These are phyloP conservation scores for Croton setiger DNA, from an alignment of 441 rosid genomes.

Conservation along the genomic window DNA sequence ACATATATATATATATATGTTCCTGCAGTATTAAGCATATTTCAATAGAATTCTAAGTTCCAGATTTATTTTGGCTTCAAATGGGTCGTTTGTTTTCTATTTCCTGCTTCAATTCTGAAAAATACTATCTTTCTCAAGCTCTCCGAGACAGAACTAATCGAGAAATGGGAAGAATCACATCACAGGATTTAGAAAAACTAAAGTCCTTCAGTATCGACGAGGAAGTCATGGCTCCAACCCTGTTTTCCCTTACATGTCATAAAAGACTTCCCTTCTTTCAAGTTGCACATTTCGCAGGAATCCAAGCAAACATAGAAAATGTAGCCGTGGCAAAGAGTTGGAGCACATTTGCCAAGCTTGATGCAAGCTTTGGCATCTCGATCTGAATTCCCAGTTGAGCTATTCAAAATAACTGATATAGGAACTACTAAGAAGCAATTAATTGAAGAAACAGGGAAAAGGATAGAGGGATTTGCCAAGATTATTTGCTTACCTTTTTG, in stretches of 20 bases:
- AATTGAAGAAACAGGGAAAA: conserved; percentile 38
- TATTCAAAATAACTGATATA: conserved; percentile 43
- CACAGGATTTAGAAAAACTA: background rate
- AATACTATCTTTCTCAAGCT: conserved; percentile 42
- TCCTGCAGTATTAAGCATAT: too few species aligned
- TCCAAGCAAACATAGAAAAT: conserved; percentile 47
- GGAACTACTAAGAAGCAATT: conserved; percentile 22
- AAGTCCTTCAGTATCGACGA: conserved; percentile 12
- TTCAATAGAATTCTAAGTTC: too few species aligned
- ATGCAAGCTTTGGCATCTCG: conserved; percentile 49
- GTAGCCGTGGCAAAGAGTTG: conserved; percentile 37
- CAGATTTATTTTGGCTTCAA: too few species aligned
- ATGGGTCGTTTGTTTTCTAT: too few species aligned
- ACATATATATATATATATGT: too few species aligned
- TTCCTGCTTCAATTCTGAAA: too few species aligned
- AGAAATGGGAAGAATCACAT: conserved; percentile 30
- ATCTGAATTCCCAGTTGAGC: conserved; percentile 27
- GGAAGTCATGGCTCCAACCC: conserved; percentile 11
- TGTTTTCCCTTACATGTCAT: conserved; percentile 23
- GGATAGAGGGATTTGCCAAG: conserved; percentile 36
- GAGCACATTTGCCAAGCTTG: conserved; percentile 45
- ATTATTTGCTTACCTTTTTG: conserved; percentile 37
- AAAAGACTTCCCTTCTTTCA: conserved; percentile 30
- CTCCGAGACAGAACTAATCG: conserved; percentile 45
- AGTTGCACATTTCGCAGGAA: conserved; percentile 35